Base-by-base conservation (phyloP, 1,284 basidiomycete genomes). In the Rhodotorula sp. region DNA sequence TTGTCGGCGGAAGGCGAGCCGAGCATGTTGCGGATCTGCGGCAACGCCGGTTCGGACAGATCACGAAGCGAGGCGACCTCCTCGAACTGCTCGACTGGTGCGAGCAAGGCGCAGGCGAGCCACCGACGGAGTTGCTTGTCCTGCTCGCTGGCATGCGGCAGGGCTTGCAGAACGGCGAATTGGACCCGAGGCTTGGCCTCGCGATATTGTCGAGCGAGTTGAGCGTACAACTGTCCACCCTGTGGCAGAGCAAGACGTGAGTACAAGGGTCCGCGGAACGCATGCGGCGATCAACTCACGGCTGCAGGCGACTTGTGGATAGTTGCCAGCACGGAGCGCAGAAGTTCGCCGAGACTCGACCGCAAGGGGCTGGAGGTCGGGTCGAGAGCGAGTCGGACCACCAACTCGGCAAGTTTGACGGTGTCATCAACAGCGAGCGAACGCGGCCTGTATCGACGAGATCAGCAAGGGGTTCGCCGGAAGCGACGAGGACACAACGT, bases 121-220 rank as follows among this genome's bases (percentile, higher is more conserved):
- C 70, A 71, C 16, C 59, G 62, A 3, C 70, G 60, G 8, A 71
- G 8, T 6, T 6, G 23, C 45, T 71, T 71, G 60, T 66, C 54
- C 16, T 49, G 5, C 43, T 55, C 21, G 16, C 50, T 21, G 43
- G n/a, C 50, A 23, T 66, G 92, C 89, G 77, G 71, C 15, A 72
- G 31, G 5, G 50, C 28, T 23, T 31, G 58, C 2, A 72, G 62
- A 12, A 67, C 55, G 16, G 64, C 71, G 50, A 64, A 49, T 19
- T 72, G 67, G 1, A 66, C 26, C 1, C 31, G 43, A 10, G 65
- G 48, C 19, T 62, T 54, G 16, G n/a, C 26, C 2, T 23, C 10
- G 26, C 62, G 62, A 28, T 69, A 62, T 0, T 38, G 3, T 2
- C 5, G 16, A 26, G 58, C 49, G 62, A 72, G 55, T 23, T 56